Base-by-base conservation (phyloP, 345 rosid genomes). In the Eutrema yunnanense region DNA sequence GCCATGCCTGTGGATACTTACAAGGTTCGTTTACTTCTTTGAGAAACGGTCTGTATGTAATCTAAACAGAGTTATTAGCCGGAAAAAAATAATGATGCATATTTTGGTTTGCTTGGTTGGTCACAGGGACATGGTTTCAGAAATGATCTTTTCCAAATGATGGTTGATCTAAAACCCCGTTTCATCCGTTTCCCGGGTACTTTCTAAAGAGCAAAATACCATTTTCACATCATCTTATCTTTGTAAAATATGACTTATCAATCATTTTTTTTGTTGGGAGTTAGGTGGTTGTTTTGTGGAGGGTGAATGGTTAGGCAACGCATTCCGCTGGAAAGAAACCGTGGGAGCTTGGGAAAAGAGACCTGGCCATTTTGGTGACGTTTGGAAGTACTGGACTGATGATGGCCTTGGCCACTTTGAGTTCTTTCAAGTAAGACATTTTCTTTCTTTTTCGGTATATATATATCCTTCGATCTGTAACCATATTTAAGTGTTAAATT, bases 301-400 rank as follows among this genome's bases (percentile, higher is more conserved):
- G 73, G 98, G 97, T 71, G 92, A 71, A 29, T 84, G 90, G 92
- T 73, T 90, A 77, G 72, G 94, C 74, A 86, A 90, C 72, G 96
- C 98, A 32, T 87, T 89, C 55, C 94, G 95, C 26, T 93, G 98
- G 98, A 87, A 90, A 82, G 88, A 84, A 78, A 83, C 87, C 6
- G 69, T 90, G 38, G 97, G 98, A 74, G 90, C 95, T 9, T 93
- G 97, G 98, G 97, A 90, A 76, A 91, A 91, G 79, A 88, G 97
- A 77, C 85, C 97, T 29, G 96, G 97, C 34, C 98, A 90, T 77
- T 93, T 78, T 65, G 92, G 94, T 72, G 98, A 90, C 69, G 90
- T 89, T 81, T 93, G 98, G 97, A 84, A 48, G 62, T 93, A 93
- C 41, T 93, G 96, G 96, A 93, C 97, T 9, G 97, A 90, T 81